These are phyloP conservation scores for Leccinum huronense DNA, from an alignment of 1,284 basidiomycete genomes.

Conservation along the genomic window DNA sequence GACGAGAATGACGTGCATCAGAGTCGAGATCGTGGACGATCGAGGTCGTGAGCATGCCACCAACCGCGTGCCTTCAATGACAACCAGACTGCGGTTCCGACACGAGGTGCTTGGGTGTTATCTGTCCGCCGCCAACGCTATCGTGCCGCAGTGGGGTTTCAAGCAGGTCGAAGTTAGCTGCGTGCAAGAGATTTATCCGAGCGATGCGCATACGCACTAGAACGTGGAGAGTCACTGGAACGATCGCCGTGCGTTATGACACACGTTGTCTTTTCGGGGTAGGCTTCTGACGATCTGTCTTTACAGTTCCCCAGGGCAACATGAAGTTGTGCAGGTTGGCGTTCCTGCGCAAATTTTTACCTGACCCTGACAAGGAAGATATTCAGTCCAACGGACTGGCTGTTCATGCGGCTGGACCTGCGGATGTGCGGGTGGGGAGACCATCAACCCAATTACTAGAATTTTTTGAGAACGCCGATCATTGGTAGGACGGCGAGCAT, in stretches of 20 bases:
- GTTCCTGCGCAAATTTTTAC: conserved; percentile 96
- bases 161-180: conserved; percentile 98
- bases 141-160: conserved; percentile 98
- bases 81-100: conserved; percentile 84
- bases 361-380: conserved; percentile 97
- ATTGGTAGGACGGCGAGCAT: conserved; percentile 73
- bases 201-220: conserved; percentile 92
- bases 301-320: conserved; percentile 78
- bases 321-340: conserved; percentile 85
- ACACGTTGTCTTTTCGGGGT: not conserved
- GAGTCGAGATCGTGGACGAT: conserved; percentile 97
- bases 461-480: conserved; percentile 84
- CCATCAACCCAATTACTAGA: conserved; percentile 83
- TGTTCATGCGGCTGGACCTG: conserved; percentile 78
- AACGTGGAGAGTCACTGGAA: conserved; percentile 99
- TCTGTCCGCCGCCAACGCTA: conserved; percentile 83
- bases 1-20: conserved; percentile 30
- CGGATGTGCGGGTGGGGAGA: conserved; percentile 99
- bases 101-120: conserved; percentile 85
- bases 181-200: conserved; percentile 82
- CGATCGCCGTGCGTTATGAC: conserved; percentile 66
- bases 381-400: conserved; percentile 94
- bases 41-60: conserved; percentile 61
- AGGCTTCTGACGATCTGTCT: conserved; percentile 3
- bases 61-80: conserved; percentile 81